These are phyloP conservation scores for Pezicula neosporulosa DNA, from an alignment of 2,329 filamentous ascomycete genomes.

Conservation along the genomic window DNA sequence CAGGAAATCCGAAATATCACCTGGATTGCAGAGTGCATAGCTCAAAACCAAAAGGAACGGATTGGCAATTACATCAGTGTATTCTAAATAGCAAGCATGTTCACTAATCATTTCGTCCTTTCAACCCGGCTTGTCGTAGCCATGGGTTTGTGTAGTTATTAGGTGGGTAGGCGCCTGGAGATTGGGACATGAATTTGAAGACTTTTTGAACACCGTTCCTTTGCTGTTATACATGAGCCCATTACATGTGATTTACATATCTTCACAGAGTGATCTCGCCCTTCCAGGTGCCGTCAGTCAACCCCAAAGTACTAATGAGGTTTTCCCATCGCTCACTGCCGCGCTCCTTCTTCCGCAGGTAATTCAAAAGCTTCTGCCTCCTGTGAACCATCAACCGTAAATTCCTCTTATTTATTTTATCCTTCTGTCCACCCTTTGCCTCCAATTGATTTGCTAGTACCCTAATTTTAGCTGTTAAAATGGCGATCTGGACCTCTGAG, in stretches of 20 bases:
- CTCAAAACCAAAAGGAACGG: slow-evolving; percentile 98
- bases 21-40: slow-evolving; percentile 99
- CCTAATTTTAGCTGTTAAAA: slow-evolving; percentile 90
- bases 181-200: slow-evolving; percentile 11
- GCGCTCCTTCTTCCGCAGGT: slow-evolving; percentile 84
- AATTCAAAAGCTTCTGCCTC: slow-evolving; percentile 82
- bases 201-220: slow-evolving; percentile 11
- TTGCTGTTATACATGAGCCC: slow-evolving; percentile 19
- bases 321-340: slow-evolving; percentile 89
- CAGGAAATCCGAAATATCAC: slow-evolving; percentile 99
- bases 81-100: slow-evolving; percentile 53
- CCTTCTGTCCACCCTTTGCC: slow-evolving; percentile 66
- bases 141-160: slow-evolving; percentile 22
- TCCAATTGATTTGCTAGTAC: slow-evolving; percentile 71
- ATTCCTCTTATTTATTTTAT: slow-evolving; percentile 94
- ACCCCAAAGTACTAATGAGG: slow-evolving; percentile 76
- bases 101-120: slow-evolving; percentile 12
- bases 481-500: slow-evolving; percentile 95
- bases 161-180: slow-evolving; percentile 23
- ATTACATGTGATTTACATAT: slow-evolving; percentile 18
- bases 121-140: slow-evolving; percentile 6
- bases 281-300: slow-evolving; percentile 87
- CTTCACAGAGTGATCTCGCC: slow-evolving; percentile 75
- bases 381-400: slow-evolving; percentile 81
- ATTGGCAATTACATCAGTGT: slow-evolving; percentile 99